These are phyloP conservation scores for Citrus hindsii DNA, from an alignment of 345 rosid species.

Conservation along the genomic window DNA sequence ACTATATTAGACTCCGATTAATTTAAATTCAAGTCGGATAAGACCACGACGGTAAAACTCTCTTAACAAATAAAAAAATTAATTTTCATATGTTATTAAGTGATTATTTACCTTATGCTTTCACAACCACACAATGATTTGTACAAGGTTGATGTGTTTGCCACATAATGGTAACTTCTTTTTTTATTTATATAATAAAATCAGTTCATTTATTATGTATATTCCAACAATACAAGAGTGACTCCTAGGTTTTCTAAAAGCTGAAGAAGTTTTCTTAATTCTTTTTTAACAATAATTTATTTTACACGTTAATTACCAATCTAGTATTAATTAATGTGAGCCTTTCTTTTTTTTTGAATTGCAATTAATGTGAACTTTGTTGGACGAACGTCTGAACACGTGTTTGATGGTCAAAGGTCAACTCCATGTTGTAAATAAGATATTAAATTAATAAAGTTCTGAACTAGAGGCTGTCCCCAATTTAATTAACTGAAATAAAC, in stretches of 20 bases:
- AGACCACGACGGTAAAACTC: too few relatives aligned
- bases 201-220: too few relatives aligned
- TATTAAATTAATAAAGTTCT: not conserved
- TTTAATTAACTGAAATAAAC: not conserved
- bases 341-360: too few relatives aligned
- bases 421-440: not conserved
- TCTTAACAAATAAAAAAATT: too few relatives aligned
- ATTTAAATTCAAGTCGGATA: fast-evolving
- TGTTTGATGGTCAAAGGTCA: slow-evolving; percentile 16
- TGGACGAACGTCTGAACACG: not conserved
- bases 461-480: not conserved
- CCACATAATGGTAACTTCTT: too few relatives aligned
- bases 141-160: too few relatives aligned
- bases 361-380: not conserved
- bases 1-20: fast-evolving
- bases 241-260: not conserved
- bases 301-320: not conserved
- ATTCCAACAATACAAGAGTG: not conserved
- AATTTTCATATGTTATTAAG: too few relatives aligned
- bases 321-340: not conserved
- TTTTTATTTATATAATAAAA: too few relatives aligned
- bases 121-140: too few relatives aligned
- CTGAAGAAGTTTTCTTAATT: not conserved
- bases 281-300: too few relatives aligned
- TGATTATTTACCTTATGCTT: too few relatives aligned